Evolutionary conservation across 148 eudicot genomes (phyloP), one percentile per base, ranked within the genome.

Genomic region (Camellia sinensis): DNA sequence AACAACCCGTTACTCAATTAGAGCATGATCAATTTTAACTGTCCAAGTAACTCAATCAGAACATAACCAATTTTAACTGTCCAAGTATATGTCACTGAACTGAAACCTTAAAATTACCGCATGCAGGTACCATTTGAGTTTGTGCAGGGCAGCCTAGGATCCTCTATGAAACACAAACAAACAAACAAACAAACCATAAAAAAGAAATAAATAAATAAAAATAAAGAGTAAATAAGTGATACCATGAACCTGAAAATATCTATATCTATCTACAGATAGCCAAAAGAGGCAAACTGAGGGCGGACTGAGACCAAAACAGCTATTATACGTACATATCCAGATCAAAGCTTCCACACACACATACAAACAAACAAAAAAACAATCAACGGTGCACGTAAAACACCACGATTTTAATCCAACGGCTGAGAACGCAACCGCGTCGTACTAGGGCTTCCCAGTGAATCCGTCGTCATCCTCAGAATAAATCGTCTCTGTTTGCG

Each of bases 381-480:
- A 64, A 21, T 48, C 63, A 73, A 73, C 77, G 72, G 77, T 4
- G 1, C 77, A 73, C 18, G n/a, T 64, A 6, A 18, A 41, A 48
- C 12, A 2, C 56, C 71, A 63, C 78, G 73, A 37, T 46, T 29
- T 44, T 41, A 13, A 80, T 80, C 82, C 72, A 73, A 73, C 82
- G 82, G 72, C 56, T 46, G 21, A 29, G 1, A 73, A 9, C 14
- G 9, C 29, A 1, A 19, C 70, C 70, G 15, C 82, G 61, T 79
- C 75, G 2, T 43, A 56, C 73, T 56, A 67, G 64, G 75, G 54
- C 75, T 79, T 5, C 63, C 14, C 5, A 21, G n/a, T 22, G 44
- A 19, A 60, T 40, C 37, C 40, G 9, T 22, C 67, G 6, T 46
- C 43, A 21, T 46, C 43, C 44, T 54, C 65, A 2, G 15, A 48